Conservation (phyloP, 2,329 filamentous ascomycete genomes). For the Fusarium solani-melongenae region DNA sequence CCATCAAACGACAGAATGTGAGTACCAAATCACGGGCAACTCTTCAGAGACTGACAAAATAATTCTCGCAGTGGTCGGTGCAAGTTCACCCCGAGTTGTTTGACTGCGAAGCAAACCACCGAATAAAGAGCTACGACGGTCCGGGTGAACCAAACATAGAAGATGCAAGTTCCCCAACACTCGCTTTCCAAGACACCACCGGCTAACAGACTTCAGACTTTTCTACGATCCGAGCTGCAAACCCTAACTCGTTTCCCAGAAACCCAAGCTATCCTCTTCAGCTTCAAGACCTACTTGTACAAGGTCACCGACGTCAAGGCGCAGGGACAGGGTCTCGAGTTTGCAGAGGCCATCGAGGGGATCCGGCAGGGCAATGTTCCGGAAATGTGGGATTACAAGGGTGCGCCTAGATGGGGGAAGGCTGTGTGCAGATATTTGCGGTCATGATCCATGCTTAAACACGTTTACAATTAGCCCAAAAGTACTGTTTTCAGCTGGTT, state of each 20-base stretch:
- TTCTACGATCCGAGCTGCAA: conserved; percentile 30
- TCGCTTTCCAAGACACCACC: neutral
- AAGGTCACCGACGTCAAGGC: conserved; percentile 24
- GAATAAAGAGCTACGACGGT: neutral
- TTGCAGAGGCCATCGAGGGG: conserved; percentile 33
- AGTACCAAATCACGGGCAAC: neutral
- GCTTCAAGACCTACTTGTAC: conserved; percentile 36
- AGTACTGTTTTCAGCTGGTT: neutral
- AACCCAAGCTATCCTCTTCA: conserved; percentile 28
- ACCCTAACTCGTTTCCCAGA: conserved; percentile 29
- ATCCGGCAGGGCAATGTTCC: conserved; percentile 29
- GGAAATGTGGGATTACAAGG: conserved; percentile 37
- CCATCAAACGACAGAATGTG: conserved; percentile 63
- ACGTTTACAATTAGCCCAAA: too few relatives aligned
- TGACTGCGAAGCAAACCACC: conserved; percentile 22
- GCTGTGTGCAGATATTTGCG: conserved; percentile 24
- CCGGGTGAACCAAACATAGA: conserved; percentile 18
- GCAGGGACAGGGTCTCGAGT: conserved; percentile 25
- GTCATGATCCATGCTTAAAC: too few relatives aligned
- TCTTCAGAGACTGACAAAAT: neutral
- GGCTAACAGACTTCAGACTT: conserved; percentile 20
- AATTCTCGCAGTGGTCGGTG: conserved; percentile 34
- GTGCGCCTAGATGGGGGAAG: conserved; percentile 26
- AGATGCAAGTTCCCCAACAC: neutral
- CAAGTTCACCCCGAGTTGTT: conserved; percentile 35